These are phyloP conservation scores for Boletus huronensis DNA, from an alignment of 768 basidiomycete genomes.

Conservation along the genomic window DNA sequence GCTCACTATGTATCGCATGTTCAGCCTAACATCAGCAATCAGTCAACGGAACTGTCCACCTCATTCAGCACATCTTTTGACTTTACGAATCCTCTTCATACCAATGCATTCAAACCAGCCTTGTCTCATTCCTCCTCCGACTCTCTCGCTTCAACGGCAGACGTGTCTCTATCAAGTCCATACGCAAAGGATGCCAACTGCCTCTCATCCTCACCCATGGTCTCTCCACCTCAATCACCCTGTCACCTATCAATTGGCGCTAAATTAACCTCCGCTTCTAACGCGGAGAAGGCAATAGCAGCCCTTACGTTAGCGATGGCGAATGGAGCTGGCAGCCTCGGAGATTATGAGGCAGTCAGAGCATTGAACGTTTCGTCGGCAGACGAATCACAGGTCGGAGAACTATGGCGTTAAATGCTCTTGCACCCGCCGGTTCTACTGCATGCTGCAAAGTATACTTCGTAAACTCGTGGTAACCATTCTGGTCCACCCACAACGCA, in stretches of 20 bases:
- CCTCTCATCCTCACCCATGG: slow-evolving; percentile 9
- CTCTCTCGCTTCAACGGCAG: slow-evolving; percentile 9
- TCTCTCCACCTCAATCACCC: slow-evolving; percentile 15
- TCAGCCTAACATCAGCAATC: slow-evolving; percentile 12
- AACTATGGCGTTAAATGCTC: slow-evolving; percentile 49
- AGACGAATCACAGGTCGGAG: slow-evolving; percentile 51
- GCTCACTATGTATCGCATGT: slow-evolving; percentile 10
- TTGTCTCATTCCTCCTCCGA: slow-evolving; percentile 19
- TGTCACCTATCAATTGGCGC: background rate
- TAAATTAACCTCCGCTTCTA: slow-evolving; percentile 35
- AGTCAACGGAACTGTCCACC: slow-evolving; percentile 12
- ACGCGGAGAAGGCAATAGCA: slow-evolving; percentile 57
- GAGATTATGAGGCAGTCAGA: slow-evolving; percentile 52
- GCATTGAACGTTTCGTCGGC: slow-evolving; percentile 32
- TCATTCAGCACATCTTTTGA: slow-evolving; percentile 29
- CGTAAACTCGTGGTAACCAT: background rate
- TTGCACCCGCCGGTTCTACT: background rate
- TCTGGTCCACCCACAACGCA: background rate
- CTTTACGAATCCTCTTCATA: slow-evolving; percentile 23
- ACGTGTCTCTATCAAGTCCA: slow-evolving; percentile 5
- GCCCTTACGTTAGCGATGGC: slow-evolving; percentile 59
- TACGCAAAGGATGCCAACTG: slow-evolving; percentile 1
- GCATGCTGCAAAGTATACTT: slow-evolving; percentile 5
- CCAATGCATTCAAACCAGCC: slow-evolving; percentile 24
- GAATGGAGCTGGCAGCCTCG: slow-evolving; percentile 58